Percentiles rank a stretch among this genome's conserved stretches.
These are phyloP conservation scores for Cercospora sp. DNA, from an alignment of 2,329 filamentous ascomycete genomes.

Conservation along the genomic window DNA sequence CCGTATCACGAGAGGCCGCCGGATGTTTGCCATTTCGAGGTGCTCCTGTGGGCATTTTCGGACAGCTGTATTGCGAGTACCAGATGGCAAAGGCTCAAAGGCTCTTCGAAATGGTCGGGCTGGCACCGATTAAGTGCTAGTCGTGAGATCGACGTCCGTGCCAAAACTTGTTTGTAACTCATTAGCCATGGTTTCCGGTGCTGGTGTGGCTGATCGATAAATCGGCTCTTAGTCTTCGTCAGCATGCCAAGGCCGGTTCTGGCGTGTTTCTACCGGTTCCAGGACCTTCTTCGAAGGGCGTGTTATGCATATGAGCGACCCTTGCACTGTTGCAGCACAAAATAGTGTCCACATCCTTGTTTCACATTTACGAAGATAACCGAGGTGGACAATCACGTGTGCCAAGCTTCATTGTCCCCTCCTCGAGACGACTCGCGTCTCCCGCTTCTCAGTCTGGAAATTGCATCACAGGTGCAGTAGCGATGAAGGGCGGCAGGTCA, in stretches of 20 bases:
- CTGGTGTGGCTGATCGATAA: not conserved
- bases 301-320: not conserved
- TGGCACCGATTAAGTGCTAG: not conserved
- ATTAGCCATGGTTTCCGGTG: not conserved
- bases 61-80: not conserved
- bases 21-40: not conserved
- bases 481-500: not conserved
- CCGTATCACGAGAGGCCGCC: not conserved
- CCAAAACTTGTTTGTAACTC: not conserved
- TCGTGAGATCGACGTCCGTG: not conserved
- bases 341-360: not conserved
- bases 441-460: not conserved
- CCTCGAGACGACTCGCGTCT: not conserved
- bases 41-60: not conserved
- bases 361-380: not conserved
- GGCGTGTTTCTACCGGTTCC: not conserved
- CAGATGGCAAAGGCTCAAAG: not conserved
- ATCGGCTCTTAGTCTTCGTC: not conserved
- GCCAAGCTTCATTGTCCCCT: not conserved
- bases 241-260: not conserved
- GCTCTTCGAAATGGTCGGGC: not conserved
- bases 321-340: not conserved
- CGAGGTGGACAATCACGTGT: not conserved
- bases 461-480: not conserved
- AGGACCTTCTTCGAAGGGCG: not conserved